phyloP scores from a whole-genome alignment of 306 rosid genomes.

The Begonia masoniana region DNA sequence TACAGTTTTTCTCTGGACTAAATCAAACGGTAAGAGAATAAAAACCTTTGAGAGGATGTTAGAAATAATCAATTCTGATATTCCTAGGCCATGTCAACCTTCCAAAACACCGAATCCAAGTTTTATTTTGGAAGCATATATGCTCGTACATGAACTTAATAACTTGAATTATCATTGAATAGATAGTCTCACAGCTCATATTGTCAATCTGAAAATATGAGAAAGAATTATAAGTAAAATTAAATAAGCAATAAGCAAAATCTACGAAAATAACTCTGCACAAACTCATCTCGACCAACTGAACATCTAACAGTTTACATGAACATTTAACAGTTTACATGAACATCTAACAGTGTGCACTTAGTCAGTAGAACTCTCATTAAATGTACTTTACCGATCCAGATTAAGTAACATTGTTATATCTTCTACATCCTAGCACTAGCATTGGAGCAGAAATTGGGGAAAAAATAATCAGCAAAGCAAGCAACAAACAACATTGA shows the following conservation, averaged over 20 bases:
- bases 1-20: neutral
- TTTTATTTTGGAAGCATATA: constrained; percentile 51
- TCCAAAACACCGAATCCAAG: constrained; percentile 75
- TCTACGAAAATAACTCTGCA: neutral
- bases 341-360: too few species aligned
- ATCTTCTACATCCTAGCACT: neutral
- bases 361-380: too few species aligned
- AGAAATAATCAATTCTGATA: constrained; percentile 79
- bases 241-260: neutral
- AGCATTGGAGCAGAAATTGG: neutral
- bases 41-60: constrained; percentile 82
- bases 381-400: too few species aligned
- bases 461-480: neutral
- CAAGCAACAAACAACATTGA: neutral
- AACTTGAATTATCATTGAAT: constrained; percentile 46
- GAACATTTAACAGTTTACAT: too few species aligned
- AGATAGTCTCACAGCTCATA: constrained; percentile 49
- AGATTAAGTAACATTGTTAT: too few species aligned
- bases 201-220: constrained; percentile 37
- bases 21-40: neutral
- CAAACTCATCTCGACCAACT: too few species aligned
- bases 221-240: constrained; percentile 3
- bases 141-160: constrained; percentile 43
- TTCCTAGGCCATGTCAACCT: constrained; percentile 85
- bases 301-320: too few species aligned